Conservation (phyloP, 73 alveolate genomes). For the Breviolum minutum region DNA sequence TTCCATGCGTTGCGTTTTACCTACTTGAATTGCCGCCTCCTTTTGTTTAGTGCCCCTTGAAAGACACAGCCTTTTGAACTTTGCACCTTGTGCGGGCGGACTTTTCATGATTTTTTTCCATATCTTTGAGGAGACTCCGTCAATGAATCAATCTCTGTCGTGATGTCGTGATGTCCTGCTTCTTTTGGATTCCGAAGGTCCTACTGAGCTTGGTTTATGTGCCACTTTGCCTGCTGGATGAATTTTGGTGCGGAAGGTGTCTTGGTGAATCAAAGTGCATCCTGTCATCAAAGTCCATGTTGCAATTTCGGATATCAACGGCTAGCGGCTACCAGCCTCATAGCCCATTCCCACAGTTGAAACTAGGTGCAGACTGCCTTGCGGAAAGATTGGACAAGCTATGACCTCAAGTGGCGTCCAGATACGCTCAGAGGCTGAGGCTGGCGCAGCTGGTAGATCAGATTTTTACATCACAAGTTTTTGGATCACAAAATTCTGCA, state of each 20-base stretch:
- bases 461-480: background rate
- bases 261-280: background rate
- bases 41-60: too few relatives aligned
- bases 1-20: too few relatives aligned
- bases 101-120: too few relatives aligned
- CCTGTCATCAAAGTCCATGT: background rate
- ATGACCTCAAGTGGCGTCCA: slow-evolving; percentile 31
- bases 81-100: too few relatives aligned
- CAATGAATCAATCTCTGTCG: too few relatives aligned
- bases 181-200: background rate
- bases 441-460: background rate
- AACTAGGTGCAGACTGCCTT: slow-evolving; percentile 56
- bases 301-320: too few relatives aligned
- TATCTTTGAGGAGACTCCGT: too few relatives aligned
- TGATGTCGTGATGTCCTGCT: too few relatives aligned
- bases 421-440: slow-evolving; percentile 11
- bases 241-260: slow-evolving; percentile 69
- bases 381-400: background rate
- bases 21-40: too few relatives aligned
- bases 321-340: background rate
- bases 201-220: slow-evolving; percentile 71
- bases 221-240: slow-evolving; percentile 68
- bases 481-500: background rate
- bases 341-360: background rate
- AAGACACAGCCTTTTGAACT: too few relatives aligned